A percentile compares a stretch with the other conserved stretches of the same genome.
Evolutionary conservation across 2,329 filamentous ascomycete genomes (phyloP).

Genomic region (Verticillium albo-atrum): DNA sequence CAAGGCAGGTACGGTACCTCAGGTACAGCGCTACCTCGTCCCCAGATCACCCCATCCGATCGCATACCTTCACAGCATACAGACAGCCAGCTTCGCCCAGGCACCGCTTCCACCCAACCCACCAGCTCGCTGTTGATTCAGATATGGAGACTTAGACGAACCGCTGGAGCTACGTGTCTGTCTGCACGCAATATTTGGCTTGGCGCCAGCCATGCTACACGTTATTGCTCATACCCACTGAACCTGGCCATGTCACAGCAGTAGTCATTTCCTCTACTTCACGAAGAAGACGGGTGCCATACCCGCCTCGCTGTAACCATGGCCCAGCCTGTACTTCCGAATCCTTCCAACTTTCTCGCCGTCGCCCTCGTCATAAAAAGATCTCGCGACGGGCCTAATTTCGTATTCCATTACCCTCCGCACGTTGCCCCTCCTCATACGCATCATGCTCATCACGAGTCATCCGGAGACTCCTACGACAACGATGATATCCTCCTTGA

Average conservation of each 20-base stretch:
- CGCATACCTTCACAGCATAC: too few species aligned
- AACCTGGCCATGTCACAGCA: not conserved
- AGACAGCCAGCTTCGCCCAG: too few species aligned
- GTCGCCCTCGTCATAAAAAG: slow-evolving; percentile 71
- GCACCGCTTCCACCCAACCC: too few species aligned
- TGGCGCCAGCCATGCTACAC: too few species aligned
- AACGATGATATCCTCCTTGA: slow-evolving; percentile 49
- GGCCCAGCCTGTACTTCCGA: slow-evolving; percentile 45
- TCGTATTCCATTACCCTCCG: slow-evolving; percentile 88
- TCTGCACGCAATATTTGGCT: too few species aligned
- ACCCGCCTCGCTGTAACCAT: slow-evolving; percentile 24
- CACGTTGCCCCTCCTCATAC: slow-evolving; percentile 37
- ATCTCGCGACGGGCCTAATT: slow-evolving; percentile 72
- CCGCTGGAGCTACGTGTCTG: too few species aligned
- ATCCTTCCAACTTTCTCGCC: slow-evolving; percentile 56
- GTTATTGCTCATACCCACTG: too few species aligned
- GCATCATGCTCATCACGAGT: slow-evolving; percentile 23
- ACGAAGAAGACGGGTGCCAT: not conserved
- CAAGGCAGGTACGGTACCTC: too few species aligned
- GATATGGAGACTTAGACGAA: too few species aligned
- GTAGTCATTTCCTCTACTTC: not conserved
- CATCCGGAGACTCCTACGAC: slow-evolving; percentile 28
- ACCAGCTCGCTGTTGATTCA: too few species aligned
- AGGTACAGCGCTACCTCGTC: too few species aligned
- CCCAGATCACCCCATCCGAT: too few species aligned